Base-by-base conservation (phyloP, 2,329 filamentous ascomycete species). In the Fusarium abutilonis region DNA sequence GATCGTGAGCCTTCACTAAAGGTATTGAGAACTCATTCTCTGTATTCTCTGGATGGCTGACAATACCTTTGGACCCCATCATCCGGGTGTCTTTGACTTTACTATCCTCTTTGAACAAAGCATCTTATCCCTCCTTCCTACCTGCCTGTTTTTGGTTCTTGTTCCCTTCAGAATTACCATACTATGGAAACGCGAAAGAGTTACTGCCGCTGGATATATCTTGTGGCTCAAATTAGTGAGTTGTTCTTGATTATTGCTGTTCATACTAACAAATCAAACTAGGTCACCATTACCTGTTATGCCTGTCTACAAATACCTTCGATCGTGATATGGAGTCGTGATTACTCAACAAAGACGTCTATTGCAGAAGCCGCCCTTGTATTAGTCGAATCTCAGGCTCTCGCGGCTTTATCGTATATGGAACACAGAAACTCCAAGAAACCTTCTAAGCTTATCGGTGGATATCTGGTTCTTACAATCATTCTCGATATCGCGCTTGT, bases 401-500 rank as follows among this genome's bases (percentile, higher is more conserved):
- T 77, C 21, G 60, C 54, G 1, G 41, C 68, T 0, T 41, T 78
- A 3, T 75, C 74, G 1, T 77, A 73, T 29, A n/a, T 55, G 0
- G 76, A 79, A 53, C 76, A 79, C 46, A 56, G 42, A 11, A 71
- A 69, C 6, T 72, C 75, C 6, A 60, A 64, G 2, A 66, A 70
- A 15, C 75, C 77, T 1, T 77, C 77, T 0, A 60, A 70, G 0
- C 41, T 79, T 1, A 60, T 78, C 11, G 69, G 60, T 36, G 13
- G 52, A 9, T 79, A 73, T 38, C 66, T 79, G 4, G 57, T 76
- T 39, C 49, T 71, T 11, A 72, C 73, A 0, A 59, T 73, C 7
- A 39, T 77, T 14, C 72, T 76, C 26, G 76, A 79, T 17, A 60
- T 73, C 17, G 72, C 74, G 2, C 64, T 70, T 9, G 60, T 69